Evolutionary conservation across 805 yeast species (phyloP).

Genomic region (Cyberlindnera mrakii): DNA sequence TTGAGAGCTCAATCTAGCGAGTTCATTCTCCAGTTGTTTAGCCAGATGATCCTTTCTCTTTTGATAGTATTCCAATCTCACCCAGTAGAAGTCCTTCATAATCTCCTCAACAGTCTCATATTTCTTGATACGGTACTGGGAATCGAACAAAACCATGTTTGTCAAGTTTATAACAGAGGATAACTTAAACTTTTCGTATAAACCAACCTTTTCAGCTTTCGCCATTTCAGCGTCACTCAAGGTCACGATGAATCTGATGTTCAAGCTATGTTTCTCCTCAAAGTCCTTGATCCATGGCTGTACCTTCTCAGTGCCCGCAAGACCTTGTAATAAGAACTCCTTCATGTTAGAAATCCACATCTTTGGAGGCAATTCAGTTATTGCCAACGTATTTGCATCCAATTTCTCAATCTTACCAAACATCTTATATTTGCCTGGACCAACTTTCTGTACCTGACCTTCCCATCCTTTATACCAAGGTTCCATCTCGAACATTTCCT

Average conservation of each 20-base stretch:
- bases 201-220: slow-evolving; percentile 67
- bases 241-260: slow-evolving; percentile 72
- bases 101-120: slow-evolving; percentile 75
- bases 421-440: slow-evolving; percentile 64
- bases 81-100: slow-evolving; percentile 74
- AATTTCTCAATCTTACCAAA: slow-evolving; percentile 77
- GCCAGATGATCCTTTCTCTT: slow-evolving; percentile 80
- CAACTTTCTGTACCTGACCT: slow-evolving; percentile 64
- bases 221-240: slow-evolving; percentile 77
- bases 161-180: slow-evolving; percentile 59
- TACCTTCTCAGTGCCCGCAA: slow-evolving; percentile 67
- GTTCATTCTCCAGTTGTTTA: slow-evolving; percentile 60
- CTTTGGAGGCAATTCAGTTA: slow-evolving; percentile 87
- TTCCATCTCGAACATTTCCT: slow-evolving; percentile 62
- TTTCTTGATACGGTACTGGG: slow-evolving; percentile 78
- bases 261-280: slow-evolving; percentile 87
- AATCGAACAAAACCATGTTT: slow-evolving; percentile 95
- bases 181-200: slow-evolving; percentile 79
- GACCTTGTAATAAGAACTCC: slow-evolving; percentile 70
- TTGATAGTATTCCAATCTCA: slow-evolving; percentile 86
- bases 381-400: slow-evolving; percentile 75
- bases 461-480: slow-evolving; percentile 98
- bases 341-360: slow-evolving; percentile 92
- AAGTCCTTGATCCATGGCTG: slow-evolving; percentile 88
- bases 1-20: slow-evolving; percentile 71